A percentile compares a stretch with the other conserved stretches of the same genome.
Conservation (phyloP, 495 filamentous ascomycete genomes). For the Pseudomonodictys pantanalensis region DNA sequence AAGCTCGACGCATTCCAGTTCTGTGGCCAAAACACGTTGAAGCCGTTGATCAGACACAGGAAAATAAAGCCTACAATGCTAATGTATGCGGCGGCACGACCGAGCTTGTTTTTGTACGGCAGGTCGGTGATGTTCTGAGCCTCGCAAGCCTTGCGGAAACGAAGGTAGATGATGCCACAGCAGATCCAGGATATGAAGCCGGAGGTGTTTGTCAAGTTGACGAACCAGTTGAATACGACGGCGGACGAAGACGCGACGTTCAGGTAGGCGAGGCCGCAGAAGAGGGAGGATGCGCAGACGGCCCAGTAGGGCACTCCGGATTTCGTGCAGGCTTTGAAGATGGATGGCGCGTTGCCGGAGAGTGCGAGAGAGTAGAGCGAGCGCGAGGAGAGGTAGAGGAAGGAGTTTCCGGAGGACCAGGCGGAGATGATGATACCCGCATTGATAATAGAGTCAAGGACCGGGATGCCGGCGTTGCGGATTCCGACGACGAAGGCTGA, state of each 20-base stretch:
- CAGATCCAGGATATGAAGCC: conserved; percentile 63
- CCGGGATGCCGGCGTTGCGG: conserved; percentile 51
- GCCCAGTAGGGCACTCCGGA: conserved; percentile 37
- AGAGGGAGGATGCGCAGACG: conserved; percentile 36
- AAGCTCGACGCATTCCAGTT: conserved; percentile 54
- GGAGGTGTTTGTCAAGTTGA: conserved; percentile 60
- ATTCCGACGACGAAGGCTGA: conserved; percentile 63
- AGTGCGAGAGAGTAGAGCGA: conserved; percentile 46
- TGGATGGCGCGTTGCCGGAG: conserved; percentile 36
- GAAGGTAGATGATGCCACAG: conserved; percentile 58
- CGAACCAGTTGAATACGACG: conserved; percentile 52
- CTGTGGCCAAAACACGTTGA: conserved; percentile 59
- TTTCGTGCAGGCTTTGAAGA: conserved; percentile 39
- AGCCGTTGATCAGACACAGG: conserved; percentile 60
- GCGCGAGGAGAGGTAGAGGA: conserved; percentile 58
- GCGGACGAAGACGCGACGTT: conserved; percentile 26
- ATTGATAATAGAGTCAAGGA: conserved; percentile 63
- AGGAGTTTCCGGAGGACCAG: conserved; percentile 63
- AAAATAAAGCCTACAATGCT: conserved; percentile 50
- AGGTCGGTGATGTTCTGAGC: conserved; percentile 53
- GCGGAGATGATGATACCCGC: conserved; percentile 69
- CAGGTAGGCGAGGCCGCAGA: conserved; percentile 38
- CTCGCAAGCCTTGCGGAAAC: conserved; percentile 54
- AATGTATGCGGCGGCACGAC: conserved; percentile 54
- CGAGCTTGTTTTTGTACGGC: conserved; percentile 52